A percentile compares a stretch with the other conserved stretches of the same genome.
phyloP scores from a whole-genome alignment of 331 rosid genomes.

The Quercus tomentella region DNA sequence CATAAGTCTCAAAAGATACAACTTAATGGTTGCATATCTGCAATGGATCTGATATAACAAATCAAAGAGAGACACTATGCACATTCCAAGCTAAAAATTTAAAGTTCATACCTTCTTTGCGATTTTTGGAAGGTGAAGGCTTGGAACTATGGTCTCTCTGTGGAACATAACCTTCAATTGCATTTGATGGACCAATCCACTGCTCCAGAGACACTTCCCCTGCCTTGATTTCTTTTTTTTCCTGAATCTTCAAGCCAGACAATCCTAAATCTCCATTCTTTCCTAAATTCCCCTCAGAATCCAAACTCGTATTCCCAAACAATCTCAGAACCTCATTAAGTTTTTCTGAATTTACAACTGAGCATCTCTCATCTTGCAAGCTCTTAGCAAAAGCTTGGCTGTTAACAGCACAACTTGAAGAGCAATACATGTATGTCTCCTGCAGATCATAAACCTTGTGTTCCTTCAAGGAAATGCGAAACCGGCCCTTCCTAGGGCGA shows the following conservation, averaged over 20 bases:
- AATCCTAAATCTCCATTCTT: constrained; percentile 51
- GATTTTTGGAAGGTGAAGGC: constrained; percentile 34
- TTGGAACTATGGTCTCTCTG: constrained; percentile 31
- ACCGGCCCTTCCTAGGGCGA: constrained; percentile 59
- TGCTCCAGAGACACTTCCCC: constrained; percentile 57
- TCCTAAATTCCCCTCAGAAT: constrained; percentile 30
- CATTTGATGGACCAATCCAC: constrained; percentile 92
- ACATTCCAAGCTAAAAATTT: not conserved
- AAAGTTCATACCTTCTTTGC: constrained; percentile 49
- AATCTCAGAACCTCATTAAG: constrained; percentile 40
- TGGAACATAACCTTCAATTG: constrained; percentile 93
- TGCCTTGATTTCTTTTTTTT: constrained; percentile 36
- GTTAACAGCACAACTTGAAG: constrained; percentile 56
- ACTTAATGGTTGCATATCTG: constrained; percentile 6
- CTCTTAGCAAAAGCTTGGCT: constrained; percentile 61
- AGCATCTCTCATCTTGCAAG: constrained; percentile 66
- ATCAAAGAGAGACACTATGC: constrained; percentile 12
- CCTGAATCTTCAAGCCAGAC: constrained; percentile 58
- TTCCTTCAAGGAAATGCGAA: constrained; percentile 72
- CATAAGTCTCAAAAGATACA: constrained; percentile 9
- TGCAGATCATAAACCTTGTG: constrained; percentile 77
- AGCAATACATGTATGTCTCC: constrained; percentile 78
- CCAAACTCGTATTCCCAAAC: constrained; percentile 41
- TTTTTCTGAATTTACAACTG: constrained; percentile 44
- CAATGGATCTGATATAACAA: constrained; percentile 2